A percentile compares a stretch with the other conserved stretches of the same genome.
phyloP scores from a whole-genome alignment of 139 green algal species.

The Edaphochlamys debaryana region DNA sequence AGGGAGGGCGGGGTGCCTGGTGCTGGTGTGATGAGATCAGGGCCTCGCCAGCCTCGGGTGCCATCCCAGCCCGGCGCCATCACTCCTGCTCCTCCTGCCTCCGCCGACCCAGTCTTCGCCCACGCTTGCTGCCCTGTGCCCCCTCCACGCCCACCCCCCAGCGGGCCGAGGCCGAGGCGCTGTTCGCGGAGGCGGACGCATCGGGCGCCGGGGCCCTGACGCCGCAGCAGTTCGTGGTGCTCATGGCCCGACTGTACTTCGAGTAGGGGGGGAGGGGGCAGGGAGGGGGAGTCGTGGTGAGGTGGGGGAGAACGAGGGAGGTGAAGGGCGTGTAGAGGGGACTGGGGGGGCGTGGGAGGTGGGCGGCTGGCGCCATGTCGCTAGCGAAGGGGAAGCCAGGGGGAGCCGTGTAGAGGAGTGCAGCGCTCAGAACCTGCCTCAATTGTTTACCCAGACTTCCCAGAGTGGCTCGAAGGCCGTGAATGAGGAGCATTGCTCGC shows the following conservation, averaged over 20 bases:
- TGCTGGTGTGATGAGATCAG: neutral
- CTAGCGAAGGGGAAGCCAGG: too few relatives aligned
- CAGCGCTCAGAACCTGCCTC: too few relatives aligned
- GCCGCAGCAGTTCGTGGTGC: neutral
- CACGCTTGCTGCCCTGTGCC: neutral
- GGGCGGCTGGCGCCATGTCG: too few relatives aligned
- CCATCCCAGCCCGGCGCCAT: neutral
- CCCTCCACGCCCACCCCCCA: neutral
- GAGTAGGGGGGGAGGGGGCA: neutral
- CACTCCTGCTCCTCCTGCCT: neutral
- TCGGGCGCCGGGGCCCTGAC: neutral
- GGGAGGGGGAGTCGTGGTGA: neutral
- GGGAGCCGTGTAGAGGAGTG: too few relatives aligned
- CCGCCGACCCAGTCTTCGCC: neutral
- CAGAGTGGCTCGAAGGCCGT: too few relatives aligned
- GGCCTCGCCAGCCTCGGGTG: too few relatives aligned
- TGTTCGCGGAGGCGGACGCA: neutral
- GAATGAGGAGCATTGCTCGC: too few relatives aligned
- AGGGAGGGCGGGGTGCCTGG: neutral
- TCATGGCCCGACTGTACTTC: slow-evolving; percentile 19
- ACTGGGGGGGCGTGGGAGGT: too few relatives aligned
- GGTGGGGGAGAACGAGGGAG: too few relatives aligned
- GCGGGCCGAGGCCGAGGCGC: slow-evolving; percentile 10
- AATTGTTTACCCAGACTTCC: too few relatives aligned
- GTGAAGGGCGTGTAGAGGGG: too few relatives aligned